Base-by-base conservation (phyloP, 1,284 basidiomycete species). In the Ceratobasidium sp. region DNA sequence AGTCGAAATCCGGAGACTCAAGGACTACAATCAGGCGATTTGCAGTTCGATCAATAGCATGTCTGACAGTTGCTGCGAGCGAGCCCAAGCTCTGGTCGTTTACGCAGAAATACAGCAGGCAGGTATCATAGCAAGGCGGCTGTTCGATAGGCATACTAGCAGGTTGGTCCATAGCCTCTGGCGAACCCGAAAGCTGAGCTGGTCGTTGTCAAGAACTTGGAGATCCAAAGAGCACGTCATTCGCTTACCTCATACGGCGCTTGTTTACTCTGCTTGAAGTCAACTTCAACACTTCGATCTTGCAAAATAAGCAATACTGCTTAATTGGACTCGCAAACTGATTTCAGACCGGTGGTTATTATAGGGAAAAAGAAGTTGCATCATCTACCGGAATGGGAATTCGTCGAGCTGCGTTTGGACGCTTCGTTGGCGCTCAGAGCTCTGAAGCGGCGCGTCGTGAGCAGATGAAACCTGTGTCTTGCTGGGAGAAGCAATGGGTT, bases 401-500 rank as follows among this genome's bases (percentile, higher is more conserved):
- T n/a, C 73, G 73, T 29, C 44, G 73, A 25, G 73, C 73, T 37
- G 61, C 73, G 13, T 75, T 75, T 56, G 73, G 73, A 44, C 73
- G 73, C 7, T 65, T 75, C 54, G 73, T 56, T 43, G 73, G 73
- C 52, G 61, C 73, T 56, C 73, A 75, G 34, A 65, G 61, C 51
- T 75, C 73, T 40, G 73, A 75, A 25, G 73, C 62, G n/a, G 73
- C 73, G 40, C 73, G 73, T 44, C 73, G 73, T 3, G 73, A 75
- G 51, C 73, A 75, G 51, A 75, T 75, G 73, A 75, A 75, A 22
- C 77, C 77, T 11, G 76, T 77, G 9, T 67, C 68, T 52, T 77
- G 71, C 44, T 78, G 77, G 77, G 77, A 78, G 64, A 78, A 78
- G 57, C 77, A 78, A 61, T 78, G 77, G 77, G 76, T 78, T 37